A percentile compares a stretch with the other conserved stretches of the same genome.
These are phyloP conservation scores for Fusarium oligoseptatum DNA, from an alignment of 2,329 filamentous ascomycete genomes.

Conservation along the genomic window DNA sequence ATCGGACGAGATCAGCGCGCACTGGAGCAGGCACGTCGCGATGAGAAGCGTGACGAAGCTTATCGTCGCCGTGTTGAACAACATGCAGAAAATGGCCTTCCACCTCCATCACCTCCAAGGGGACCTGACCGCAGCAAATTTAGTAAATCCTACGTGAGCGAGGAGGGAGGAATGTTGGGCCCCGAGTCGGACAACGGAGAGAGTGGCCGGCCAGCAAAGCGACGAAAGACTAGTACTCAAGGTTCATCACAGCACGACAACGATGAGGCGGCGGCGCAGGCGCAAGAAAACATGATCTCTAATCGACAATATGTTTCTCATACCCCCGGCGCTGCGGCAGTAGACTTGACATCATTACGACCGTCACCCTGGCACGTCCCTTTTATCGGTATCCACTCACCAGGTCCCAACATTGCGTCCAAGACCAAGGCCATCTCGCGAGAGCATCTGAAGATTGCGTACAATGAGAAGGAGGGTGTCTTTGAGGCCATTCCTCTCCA, in stretches of 20 bases:
- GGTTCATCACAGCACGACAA: constrained; percentile 59
- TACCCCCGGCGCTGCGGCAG: constrained; percentile 69
- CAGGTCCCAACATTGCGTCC: constrained; percentile 69
- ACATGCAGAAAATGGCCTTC: constrained; percentile 62
- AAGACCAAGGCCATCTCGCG: constrained; percentile 81
- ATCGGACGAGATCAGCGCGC: constrained; percentile 78
- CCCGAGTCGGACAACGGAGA: constrained; percentile 71
- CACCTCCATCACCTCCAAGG: constrained; percentile 62
- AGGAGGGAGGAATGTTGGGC: constrained; percentile 77
- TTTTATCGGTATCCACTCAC: constrained; percentile 80
- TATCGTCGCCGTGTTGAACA: constrained; percentile 61
- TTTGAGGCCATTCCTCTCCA: constrained; percentile 75
- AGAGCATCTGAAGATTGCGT: constrained; percentile 79
- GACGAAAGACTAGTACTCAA: constrained; percentile 61
- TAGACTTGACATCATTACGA: constrained; percentile 70
- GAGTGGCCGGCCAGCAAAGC: constrained; percentile 60
- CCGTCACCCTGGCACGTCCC: constrained; percentile 73
- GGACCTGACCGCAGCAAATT: constrained; percentile 67
- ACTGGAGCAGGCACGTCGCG: constrained; percentile 65
- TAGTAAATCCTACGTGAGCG: constrained; percentile 76
- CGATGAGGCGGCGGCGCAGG: constrained; percentile 52
- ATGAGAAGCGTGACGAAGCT: constrained; percentile 63
- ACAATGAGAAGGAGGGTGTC: constrained; percentile 71
- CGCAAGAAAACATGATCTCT: constrained; percentile 63
- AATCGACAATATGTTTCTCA: constrained; percentile 73